phyloP scores from a whole-genome alignment of 1,139 yeast species.

The Nakaseomyces delphensis region DNA sequence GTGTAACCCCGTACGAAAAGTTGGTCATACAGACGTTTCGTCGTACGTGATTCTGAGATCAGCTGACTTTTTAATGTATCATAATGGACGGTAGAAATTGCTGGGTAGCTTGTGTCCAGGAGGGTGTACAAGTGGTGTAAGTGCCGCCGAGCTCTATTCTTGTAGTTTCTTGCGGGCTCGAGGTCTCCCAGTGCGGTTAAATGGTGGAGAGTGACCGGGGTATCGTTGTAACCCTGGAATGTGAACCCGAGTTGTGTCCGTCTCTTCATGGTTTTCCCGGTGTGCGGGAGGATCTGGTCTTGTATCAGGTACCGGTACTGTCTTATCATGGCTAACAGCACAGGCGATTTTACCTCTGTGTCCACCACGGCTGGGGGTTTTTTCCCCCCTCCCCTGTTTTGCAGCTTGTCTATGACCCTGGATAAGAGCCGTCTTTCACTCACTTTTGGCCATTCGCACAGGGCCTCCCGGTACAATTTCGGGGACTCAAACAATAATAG shows the following conservation, averaged over 20 bases:
- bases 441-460: not conserved
- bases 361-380: too few species aligned
- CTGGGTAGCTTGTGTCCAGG: not conserved
- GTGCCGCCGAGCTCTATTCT: conserved; percentile 3
- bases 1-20: not conserved
- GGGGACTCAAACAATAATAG: not conserved
- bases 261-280: not conserved
- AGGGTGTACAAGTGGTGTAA: not conserved
- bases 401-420: not conserved
- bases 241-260: not conserved
- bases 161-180: not conserved
- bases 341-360: not conserved
- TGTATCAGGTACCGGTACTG: not conserved
- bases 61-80: not conserved
- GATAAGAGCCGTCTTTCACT: not conserved
- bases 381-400: not conserved
- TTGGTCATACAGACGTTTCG: not conserved
- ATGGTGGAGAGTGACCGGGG: not conserved
- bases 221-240: not conserved
- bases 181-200: not conserved
- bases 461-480: not conserved
- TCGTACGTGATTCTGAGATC: not conserved
- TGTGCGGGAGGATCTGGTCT: not conserved
- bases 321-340: not conserved
- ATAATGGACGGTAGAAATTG: not conserved